Evolutionary conservation across 192 early-diverging fungal genomes (phyloP).

Genomic region (Coemansia sp.): DNA sequence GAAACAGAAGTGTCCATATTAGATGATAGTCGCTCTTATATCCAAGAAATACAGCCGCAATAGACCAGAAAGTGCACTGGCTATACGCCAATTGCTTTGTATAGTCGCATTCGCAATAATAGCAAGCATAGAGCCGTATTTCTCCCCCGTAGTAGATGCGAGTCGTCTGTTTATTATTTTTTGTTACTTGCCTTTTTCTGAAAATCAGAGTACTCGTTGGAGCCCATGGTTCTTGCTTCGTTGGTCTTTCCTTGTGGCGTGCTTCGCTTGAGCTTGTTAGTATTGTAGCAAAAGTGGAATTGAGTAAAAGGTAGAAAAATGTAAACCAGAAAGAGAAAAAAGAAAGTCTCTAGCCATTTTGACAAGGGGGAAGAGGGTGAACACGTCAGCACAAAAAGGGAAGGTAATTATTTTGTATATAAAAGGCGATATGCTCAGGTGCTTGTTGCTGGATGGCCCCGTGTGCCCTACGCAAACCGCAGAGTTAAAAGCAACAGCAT

Average conservation of each 20-base stretch:
- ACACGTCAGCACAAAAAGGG: neutral
- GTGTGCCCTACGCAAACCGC: too few species aligned
- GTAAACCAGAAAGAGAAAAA: neutral
- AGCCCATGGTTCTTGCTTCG: slow-evolving; percentile 6
- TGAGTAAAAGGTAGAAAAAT: neutral
- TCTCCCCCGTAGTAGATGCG: too few species aligned
- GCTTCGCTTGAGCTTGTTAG: neutral
- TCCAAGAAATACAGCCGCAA: neutral
- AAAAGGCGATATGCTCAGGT: too few species aligned
- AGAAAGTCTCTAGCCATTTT: too few species aligned
- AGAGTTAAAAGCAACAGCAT: neutral
- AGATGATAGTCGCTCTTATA: neutral
- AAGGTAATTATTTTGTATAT: too few species aligned
- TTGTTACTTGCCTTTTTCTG: slow-evolving; percentile 18
- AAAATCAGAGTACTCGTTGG: slow-evolving; percentile 13
- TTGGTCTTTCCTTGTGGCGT: neutral
- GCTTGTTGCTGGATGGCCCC: neutral
- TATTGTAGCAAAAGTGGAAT: neutral
- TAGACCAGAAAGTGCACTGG: neutral
- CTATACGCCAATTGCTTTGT: neutral
- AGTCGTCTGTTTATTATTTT: neutral
- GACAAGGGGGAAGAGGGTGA: too few species aligned
- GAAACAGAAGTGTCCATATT: neutral
- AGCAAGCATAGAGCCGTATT: neutral
- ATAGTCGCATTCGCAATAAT: neutral